Conservation (phyloP, 208 protist genomes). For the Leishmania gerbilli region DNA sequence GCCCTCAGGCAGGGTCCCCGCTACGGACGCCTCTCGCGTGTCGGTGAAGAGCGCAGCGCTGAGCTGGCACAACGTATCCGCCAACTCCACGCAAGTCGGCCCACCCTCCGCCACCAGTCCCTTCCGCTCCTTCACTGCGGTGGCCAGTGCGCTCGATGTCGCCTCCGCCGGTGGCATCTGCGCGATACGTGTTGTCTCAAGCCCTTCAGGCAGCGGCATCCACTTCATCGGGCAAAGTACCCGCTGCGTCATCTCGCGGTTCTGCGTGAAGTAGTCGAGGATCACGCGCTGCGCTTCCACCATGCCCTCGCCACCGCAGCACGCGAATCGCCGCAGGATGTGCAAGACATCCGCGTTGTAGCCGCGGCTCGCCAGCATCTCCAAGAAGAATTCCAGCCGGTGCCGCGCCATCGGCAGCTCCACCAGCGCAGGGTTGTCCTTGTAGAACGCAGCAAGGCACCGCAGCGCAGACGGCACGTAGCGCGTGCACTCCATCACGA, state of each 20-base stretch:
- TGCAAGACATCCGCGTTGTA: conserved; percentile 33
- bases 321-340: conserved; percentile 40
- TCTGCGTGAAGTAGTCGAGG: conserved; percentile 30
- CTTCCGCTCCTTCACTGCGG: background rate
- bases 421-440: conserved; percentile 42
- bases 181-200: conserved; percentile 7
- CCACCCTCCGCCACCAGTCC: background rate
- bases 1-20: background rate
- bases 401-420: conserved; percentile 42
- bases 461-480: conserved; percentile 35
- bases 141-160: background rate
- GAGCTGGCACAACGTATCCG: background rate
- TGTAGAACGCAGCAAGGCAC: conserved; percentile 39
- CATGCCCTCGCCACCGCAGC: conserved; percentile 47
- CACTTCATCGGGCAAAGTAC: conserved; percentile 31
- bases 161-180: conserved; percentile 3
- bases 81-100: background rate
- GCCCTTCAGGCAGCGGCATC: conserved; percentile 6
- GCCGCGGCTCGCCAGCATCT: conserved; percentile 27
- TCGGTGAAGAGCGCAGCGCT: background rate
- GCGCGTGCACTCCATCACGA: conserved; percentile 44
- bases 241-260: conserved; percentile 16
- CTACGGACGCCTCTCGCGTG: background rate
- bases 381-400: conserved; percentile 40
- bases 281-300: conserved; percentile 45